Evolutionary conservation across 371 early-diverging fungal genomes (phyloP).

Genomic region (Mucor racemosus): DNA sequence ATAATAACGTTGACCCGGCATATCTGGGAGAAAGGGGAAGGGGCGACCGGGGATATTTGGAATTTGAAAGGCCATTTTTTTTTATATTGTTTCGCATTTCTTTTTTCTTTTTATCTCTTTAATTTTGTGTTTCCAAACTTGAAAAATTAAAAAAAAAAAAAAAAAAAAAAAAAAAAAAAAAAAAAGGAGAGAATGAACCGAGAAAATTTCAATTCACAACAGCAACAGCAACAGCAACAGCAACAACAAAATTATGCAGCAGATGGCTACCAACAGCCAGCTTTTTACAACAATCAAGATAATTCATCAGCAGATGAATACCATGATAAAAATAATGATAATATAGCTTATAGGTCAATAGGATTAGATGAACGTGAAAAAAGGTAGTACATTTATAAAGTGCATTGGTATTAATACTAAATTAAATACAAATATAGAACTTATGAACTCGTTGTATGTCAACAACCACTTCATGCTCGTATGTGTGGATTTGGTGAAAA

Average conservation of each 20-base stretch:
- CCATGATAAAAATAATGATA: background rate
- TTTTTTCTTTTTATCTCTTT: background rate
- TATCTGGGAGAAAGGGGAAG: background rate
- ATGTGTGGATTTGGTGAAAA: conserved; percentile 89
- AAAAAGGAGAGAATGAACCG: conserved; percentile 6
- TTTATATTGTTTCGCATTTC: no score
- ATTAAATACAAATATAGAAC: conserved; percentile 32
- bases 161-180: background rate
- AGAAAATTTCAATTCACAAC: conserved; percentile 14
- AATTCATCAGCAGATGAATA: background rate
- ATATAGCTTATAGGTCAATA: conserved; percentile 16
- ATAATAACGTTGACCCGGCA: background rate
- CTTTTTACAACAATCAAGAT: background rate
- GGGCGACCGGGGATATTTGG: no score
- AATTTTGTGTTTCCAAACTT: background rate
- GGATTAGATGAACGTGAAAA: conserved; percentile 44
- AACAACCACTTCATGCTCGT: conserved; percentile 81
- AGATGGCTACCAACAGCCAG: background rate
- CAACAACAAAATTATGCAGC: background rate
- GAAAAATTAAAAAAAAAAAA: background rate
- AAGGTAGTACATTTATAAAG: conserved; percentile 19
- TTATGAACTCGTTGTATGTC: conserved; percentile 60
- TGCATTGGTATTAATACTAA: background rate
- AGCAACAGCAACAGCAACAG: background rate
- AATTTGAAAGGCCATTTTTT: no score